These are phyloP conservation scores for Microcos paniculata DNA, from an alignment of 345 rosid genomes.

Conservation along the genomic window DNA sequence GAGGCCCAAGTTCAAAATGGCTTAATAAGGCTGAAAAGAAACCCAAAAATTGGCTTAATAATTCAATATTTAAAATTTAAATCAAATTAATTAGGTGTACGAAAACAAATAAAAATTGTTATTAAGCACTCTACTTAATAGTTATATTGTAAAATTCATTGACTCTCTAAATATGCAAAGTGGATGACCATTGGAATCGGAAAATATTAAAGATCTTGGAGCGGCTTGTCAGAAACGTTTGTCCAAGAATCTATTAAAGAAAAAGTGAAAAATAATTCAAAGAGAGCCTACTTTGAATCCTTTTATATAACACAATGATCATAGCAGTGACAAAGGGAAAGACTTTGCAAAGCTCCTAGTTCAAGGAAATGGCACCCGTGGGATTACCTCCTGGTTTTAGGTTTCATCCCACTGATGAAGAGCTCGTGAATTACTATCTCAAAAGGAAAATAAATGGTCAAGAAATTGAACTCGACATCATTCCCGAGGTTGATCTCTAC, in stretches of 20 bases:
- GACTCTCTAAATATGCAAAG: no score
- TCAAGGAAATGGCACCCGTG: constrained; percentile 48
- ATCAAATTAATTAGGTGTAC: no score
- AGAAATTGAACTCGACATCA: constrained; percentile 90
- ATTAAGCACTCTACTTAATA: no score
- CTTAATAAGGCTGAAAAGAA: no score
- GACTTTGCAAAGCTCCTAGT: constrained; percentile 17
- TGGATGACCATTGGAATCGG: background rate
- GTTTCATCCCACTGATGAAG: constrained; percentile 96
- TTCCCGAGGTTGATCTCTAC: constrained; percentile 96
- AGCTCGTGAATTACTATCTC: constrained; percentile 89
- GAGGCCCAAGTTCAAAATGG: no score
- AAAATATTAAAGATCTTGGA: background rate
- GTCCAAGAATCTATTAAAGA: constrained; percentile 19
- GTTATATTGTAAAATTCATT: no score
- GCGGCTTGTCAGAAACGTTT: constrained; percentile 13
- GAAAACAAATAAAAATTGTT: no score
- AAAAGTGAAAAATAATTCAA: background rate
- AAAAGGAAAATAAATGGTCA: constrained; percentile 80
- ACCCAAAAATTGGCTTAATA: no score
- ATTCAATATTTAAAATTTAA: no score
- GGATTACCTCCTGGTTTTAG: constrained; percentile 95
- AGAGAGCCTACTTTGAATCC: constrained; percentile 6
- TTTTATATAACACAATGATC: constrained; percentile 13
- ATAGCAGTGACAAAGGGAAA: background rate